Evolutionary conservation across 305 asterid species (phyloP).

Genomic region (Plantago coronopus): DNA sequence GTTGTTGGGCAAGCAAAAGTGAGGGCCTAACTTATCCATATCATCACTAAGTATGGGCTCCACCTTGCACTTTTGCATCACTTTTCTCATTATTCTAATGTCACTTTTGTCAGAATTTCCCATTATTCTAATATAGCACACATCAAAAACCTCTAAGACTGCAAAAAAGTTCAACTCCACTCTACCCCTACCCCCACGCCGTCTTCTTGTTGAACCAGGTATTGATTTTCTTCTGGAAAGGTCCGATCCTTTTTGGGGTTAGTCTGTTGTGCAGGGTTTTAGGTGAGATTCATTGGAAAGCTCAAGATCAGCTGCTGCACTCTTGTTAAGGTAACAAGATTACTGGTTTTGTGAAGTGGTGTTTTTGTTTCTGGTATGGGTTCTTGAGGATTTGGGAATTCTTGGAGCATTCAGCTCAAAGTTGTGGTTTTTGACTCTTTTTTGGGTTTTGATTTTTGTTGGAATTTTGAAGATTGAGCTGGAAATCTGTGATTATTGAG

Average conservation of each 20-base stretch:
- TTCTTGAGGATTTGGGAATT: slow-evolving; percentile 8
- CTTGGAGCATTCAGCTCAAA: slow-evolving; percentile 13
- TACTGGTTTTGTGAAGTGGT: slow-evolving; percentile 3
- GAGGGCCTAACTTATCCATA: slow-evolving; percentile 21
- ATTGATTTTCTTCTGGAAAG: slow-evolving; percentile 27
- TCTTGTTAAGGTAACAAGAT: slow-evolving; percentile 3
- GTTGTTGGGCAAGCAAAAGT: not conserved
- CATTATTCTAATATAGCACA: not conserved
- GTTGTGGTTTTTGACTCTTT: slow-evolving; percentile 18
- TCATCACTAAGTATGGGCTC: slow-evolving; percentile 29
- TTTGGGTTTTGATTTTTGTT: not conserved
- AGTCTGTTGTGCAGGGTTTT: slow-evolving; percentile 27
- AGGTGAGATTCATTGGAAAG: slow-evolving; percentile 24
- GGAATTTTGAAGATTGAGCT: not conserved
- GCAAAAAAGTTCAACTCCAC: slow-evolving; percentile 17
- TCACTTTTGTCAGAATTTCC: slow-evolving; percentile 14
- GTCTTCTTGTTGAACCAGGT: slow-evolving; percentile 15
- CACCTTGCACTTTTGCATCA: slow-evolving; percentile 26
- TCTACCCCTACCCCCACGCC: slow-evolving; percentile 1
- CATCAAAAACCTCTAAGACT: slow-evolving; percentile 16
- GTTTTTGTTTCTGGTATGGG: slow-evolving; percentile 4
- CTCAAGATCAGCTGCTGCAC: slow-evolving; percentile 11
- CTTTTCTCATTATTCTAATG: slow-evolving; percentile 17
- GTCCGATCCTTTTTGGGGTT: slow-evolving; percentile 30
- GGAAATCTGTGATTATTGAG: not conserved